phyloP scores from a whole-genome alignment of 305 asterid species.

The Fraxinus dipetala region DNA sequence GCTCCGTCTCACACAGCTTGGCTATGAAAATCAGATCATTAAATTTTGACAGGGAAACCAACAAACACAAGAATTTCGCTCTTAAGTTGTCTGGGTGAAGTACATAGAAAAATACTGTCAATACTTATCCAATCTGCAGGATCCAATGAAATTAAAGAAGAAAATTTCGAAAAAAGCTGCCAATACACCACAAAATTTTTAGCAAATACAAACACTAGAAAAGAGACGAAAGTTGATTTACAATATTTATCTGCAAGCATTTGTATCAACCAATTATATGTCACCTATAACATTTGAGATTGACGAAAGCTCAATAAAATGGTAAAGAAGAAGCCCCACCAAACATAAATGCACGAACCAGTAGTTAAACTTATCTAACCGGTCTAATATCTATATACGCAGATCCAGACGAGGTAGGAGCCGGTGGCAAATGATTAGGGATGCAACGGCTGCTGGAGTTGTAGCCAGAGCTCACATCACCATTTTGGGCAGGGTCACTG shows the following conservation, averaged over 20 bases:
- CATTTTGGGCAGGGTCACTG: slow-evolving; percentile 76
- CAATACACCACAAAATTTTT: slow-evolving; percentile 30
- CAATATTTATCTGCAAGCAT: slow-evolving; percentile 56
- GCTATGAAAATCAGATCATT: background rate
- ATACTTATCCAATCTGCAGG: background rate
- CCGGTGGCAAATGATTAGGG: slow-evolving; percentile 85
- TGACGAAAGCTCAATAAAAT: slow-evolving; percentile 36
- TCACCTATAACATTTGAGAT: slow-evolving; percentile 36
- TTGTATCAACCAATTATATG: slow-evolving; percentile 34
- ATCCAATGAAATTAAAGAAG: background rate
- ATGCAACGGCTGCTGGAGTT: slow-evolving; percentile 76
- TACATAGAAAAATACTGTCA: background rate
- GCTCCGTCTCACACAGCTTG: background rate
- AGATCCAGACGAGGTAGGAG: slow-evolving; percentile 77
- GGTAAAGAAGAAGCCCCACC: slow-evolving; percentile 35
- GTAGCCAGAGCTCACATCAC: slow-evolving; percentile 53
- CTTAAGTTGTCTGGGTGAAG: background rate
- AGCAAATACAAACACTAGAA: slow-evolving; percentile 35
- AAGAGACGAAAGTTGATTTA: slow-evolving; percentile 18
- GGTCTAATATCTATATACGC: slow-evolving; percentile 63
- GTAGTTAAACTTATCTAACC: slow-evolving; percentile 33
- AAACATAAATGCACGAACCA: slow-evolving; percentile 47
- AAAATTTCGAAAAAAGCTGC: background rate
- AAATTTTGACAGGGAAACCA: background rate
- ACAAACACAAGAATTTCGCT: background rate